These are phyloP conservation scores for Phylloporus rhodoxanthus DNA, from an alignment of 768 basidiomycete species.

Conservation along the genomic window DNA sequence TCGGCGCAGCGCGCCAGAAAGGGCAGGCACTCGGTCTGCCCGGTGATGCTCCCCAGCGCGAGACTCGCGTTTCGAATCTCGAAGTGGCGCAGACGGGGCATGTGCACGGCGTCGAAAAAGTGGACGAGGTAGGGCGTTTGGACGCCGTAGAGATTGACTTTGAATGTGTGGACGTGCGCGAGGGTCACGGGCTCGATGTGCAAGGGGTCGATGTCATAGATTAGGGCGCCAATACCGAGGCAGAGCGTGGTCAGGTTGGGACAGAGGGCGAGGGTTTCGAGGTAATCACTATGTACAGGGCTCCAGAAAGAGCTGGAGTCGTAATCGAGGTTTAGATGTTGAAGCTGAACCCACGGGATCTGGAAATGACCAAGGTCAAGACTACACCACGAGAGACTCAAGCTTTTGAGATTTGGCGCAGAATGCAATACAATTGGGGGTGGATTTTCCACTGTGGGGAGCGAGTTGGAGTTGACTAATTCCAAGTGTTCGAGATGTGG, in stretches of 20 bases:
- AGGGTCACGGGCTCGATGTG: conserved; percentile 22
- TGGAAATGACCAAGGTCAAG: conserved; percentile 25
- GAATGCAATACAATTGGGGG: conserved; percentile 21
- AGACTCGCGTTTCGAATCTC: conserved; percentile 28
- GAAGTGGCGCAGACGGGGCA: conserved; percentile 23
- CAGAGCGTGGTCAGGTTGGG: conserved; percentile 24
- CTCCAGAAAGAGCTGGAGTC: conserved; percentile 28
- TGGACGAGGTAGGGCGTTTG: conserved; percentile 22
- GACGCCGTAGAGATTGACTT: conserved; percentile 17
- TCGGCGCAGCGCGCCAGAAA: conserved; percentile 22
- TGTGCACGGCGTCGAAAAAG: conserved; percentile 25
- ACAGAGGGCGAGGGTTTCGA: conserved; percentile 19
- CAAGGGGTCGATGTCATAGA: conserved; percentile 13
- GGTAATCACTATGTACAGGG: conserved; percentile 26
- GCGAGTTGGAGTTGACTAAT: conserved; percentile 20
- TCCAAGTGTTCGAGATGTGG: conserved; percentile 25
- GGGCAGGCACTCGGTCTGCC: conserved; percentile 26
- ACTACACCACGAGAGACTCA: conserved; percentile 25
- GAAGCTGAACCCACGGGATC: conserved; percentile 27
- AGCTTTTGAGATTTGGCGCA: conserved; percentile 24
- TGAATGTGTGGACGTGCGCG: conserved; percentile 25
- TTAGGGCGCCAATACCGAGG: conserved; percentile 22
- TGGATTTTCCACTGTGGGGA: conserved; percentile 23
- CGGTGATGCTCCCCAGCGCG: conserved; percentile 20
- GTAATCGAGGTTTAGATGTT: conserved; percentile 24